Evolutionary conservation across 2,329 filamentous ascomycete species (phyloP).

Genomic region (Epichloe scottii): DNA sequence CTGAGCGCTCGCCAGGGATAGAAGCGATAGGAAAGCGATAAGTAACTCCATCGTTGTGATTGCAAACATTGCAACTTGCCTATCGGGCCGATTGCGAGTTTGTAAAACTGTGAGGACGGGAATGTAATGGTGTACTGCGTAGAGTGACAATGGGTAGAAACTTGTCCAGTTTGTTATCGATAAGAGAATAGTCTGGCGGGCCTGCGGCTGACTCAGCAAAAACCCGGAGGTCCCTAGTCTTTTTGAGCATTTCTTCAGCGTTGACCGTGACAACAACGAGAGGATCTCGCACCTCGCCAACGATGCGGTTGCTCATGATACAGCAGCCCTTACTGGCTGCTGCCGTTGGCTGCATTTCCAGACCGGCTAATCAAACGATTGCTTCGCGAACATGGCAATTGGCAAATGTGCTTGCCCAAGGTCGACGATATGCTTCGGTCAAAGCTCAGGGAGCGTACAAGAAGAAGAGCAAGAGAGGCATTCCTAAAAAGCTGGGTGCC

Average conservation of each 20-base stretch:
- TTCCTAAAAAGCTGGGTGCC: conserved; percentile 76
- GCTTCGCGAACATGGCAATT: conserved; percentile 13
- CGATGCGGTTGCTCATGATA: conserved; percentile 34
- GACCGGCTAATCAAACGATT: neutral
- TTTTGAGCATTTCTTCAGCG: neutral
- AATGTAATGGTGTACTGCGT: too few species aligned
- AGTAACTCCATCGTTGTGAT: conserved; percentile 19
- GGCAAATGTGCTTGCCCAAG: conserved; percentile 31
- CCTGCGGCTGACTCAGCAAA: neutral
- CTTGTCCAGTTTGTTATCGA: conserved; percentile 3
- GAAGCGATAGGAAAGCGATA: conserved; percentile 42
- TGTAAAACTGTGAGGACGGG: too few species aligned
- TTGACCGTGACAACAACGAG: neutral
- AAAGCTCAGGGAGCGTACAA: conserved; percentile 60
- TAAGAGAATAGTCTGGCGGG: neutral
- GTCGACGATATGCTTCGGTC: conserved; percentile 43
- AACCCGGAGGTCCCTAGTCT: conserved; percentile 1
- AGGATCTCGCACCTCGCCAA: conserved; percentile 9
- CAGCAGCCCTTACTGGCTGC: conserved; percentile 34
- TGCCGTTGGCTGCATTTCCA: conserved; percentile 9
- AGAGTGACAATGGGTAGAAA: too few species aligned
- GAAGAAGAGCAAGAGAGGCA: conserved; percentile 43
- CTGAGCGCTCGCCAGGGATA: conserved; percentile 57
- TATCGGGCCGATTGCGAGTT: neutral
- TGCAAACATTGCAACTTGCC: neutral